phyloP scores from a whole-genome alignment of 768 basidiomycete genomes.

The Leucosporidium creatinivorum region DNA sequence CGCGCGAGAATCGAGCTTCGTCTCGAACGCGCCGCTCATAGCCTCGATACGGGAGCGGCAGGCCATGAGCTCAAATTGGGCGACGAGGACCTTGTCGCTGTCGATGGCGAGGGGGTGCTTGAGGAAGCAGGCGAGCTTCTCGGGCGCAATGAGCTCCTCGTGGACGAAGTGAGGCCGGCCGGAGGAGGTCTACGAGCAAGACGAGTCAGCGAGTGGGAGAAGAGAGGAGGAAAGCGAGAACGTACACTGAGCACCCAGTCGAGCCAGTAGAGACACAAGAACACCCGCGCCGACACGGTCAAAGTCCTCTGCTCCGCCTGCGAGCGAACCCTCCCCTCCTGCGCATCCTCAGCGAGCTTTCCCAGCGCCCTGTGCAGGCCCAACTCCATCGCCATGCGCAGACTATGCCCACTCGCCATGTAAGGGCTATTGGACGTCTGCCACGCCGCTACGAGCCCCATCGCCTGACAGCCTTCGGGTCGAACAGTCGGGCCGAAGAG shows the following conservation, averaged over 20 bases:
- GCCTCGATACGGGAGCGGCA: not conserved
- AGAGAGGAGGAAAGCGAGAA: not conserved
- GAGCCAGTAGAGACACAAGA: conserved; percentile 92
- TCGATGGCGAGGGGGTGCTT: conserved; percentile 6
- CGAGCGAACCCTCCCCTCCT: conserved; percentile 47
- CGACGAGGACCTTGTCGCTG: not conserved
- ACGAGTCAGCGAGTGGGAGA: not conserved
- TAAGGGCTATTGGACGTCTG: no score
- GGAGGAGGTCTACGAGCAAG: not conserved
- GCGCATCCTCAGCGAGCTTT: conserved; percentile 51
- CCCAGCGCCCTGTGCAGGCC: conserved; percentile 87
- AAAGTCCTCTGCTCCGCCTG: conserved; percentile 79
- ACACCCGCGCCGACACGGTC: conserved; percentile 88
- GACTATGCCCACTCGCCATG: no score
- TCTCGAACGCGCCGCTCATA: not conserved
- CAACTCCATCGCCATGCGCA: conserved; percentile 92
- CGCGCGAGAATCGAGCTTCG: not conserved
- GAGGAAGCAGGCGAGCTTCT: not conserved
- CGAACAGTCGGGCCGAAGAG: conserved; percentile 87
- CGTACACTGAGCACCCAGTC: conserved; percentile 61
- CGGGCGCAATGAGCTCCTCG: conserved; percentile 13
- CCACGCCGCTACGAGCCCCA: conserved; percentile 78
- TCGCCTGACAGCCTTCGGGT: conserved; percentile 92
- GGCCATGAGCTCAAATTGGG: not conserved
- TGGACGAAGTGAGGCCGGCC: not conserved